Evolutionary conservation across 2,329 filamentous ascomycete genomes (phyloP).

Genomic region (Trichoderma sp.): DNA sequence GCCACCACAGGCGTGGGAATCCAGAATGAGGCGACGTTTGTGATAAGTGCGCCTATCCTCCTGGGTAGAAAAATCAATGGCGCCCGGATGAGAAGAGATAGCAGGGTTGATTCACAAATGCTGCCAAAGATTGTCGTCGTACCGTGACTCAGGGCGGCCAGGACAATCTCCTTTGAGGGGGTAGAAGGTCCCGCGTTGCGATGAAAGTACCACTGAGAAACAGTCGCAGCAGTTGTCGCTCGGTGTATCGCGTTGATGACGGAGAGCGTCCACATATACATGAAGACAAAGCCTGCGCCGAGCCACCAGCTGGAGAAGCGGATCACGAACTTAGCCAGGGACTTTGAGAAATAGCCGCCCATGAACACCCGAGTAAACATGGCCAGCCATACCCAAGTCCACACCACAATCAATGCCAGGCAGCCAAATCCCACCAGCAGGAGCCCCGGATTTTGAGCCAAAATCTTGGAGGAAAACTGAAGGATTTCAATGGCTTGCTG

Average conservation of each 20-base stretch:
- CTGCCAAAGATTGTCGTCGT: conserved; percentile 88
- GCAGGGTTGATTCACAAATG: conserved; percentile 83
- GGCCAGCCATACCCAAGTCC: conserved; percentile 94
- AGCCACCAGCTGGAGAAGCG: conserved; percentile 93
- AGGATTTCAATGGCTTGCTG: conserved; percentile 84
- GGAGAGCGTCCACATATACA: conserved; percentile 94
- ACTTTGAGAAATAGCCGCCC: conserved; percentile 77
- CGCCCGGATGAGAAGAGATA: conserved; percentile 79
- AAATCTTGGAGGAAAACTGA: conserved; percentile 87
- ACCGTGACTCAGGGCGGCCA: conserved; percentile 80
- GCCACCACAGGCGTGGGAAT: conserved; percentile 84
- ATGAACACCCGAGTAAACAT: conserved; percentile 98
- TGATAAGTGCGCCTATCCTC: conserved; percentile 66
- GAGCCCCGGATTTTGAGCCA: conserved; percentile 82
- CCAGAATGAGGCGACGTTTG: conserved; percentile 75
- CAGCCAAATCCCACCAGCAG: conserved; percentile 81
- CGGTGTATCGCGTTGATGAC: conserved; percentile 88
- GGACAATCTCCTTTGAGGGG: conserved; percentile 78
- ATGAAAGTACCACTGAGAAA: conserved; percentile 99
- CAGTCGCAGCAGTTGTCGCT: conserved; percentile 88
- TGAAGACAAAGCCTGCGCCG: conserved; percentile 85
- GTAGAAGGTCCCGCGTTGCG: conserved; percentile 79
- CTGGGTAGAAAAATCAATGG: conserved; percentile 83
- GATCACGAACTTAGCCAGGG: conserved; percentile 71
- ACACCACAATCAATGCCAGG: conserved; percentile 74